These are phyloP conservation scores for Ophiosphaerella narmari DNA, from an alignment of 2,329 filamentous ascomycete species.

Conservation along the genomic window DNA sequence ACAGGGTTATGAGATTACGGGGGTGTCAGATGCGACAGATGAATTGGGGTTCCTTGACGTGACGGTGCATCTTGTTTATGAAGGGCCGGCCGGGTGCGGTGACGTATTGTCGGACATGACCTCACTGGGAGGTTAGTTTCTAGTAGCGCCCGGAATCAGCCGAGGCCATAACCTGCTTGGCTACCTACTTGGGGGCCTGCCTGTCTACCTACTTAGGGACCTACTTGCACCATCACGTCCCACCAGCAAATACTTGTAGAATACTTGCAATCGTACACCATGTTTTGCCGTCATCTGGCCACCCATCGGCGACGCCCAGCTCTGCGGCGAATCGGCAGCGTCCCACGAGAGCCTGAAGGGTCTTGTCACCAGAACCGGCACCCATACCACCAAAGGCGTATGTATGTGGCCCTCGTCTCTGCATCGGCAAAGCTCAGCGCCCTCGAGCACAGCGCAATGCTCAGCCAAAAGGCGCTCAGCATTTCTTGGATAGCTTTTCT, in stretches of 20 bases:
- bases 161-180: no score
- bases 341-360: conserved; percentile 84
- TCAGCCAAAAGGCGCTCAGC: conserved; percentile 72
- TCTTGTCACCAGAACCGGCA: conserved; percentile 85
- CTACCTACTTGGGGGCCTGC: no score
- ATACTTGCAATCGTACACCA: conserved; percentile 29
- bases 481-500: conserved; percentile 37
- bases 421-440: conserved; percentile 82
- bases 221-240: no score
- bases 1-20: conserved; percentile 11
- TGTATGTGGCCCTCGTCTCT: conserved; percentile 70
- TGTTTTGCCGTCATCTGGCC: conserved; percentile 69
- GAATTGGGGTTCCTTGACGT: neutral
- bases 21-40: neutral
- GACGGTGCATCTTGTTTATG: conserved; percentile 22
- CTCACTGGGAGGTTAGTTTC: no score
- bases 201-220: no score
- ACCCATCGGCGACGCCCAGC: conserved; percentile 56
- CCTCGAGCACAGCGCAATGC: conserved; percentile 71
- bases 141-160: no score
- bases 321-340: conserved; percentile 58
- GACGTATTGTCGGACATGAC: conserved; percentile 12
- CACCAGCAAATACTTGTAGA: no score
- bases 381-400: conserved; percentile 89
- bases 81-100: conserved; percentile 11